Conservation (phyloP, 1,139 yeast species). For the Ashbya aceris region DNA sequence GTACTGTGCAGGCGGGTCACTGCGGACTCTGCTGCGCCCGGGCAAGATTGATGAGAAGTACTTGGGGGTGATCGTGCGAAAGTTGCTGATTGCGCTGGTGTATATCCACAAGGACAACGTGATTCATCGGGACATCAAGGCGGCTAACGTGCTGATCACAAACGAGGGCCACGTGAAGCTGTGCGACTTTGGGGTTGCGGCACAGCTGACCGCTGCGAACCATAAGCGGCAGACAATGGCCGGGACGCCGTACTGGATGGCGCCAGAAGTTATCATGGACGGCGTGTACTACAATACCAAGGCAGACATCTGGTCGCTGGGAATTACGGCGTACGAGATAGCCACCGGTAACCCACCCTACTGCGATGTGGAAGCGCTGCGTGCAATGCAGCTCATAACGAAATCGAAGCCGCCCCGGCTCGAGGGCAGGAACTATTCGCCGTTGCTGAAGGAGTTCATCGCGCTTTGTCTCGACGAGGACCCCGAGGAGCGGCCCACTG, state of each 20-base stretch:
- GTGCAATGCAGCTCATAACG: slow-evolving; percentile 91
- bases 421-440: slow-evolving; percentile 79
- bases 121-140: slow-evolving; percentile 91
- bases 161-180: slow-evolving; percentile 84
- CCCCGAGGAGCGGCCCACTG: slow-evolving; percentile 78
- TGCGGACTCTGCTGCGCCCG: slow-evolving; percentile 77
- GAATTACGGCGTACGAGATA: slow-evolving; percentile 87
- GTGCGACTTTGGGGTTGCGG: slow-evolving; percentile 98
- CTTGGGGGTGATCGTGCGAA: slow-evolving; percentile 74
- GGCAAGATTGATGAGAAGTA: slow-evolving; percentile 83
- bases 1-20: slow-evolving; percentile 93
- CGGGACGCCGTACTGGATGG: slow-evolving; percentile 99
- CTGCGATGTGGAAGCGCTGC: slow-evolving; percentile 86
- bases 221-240: slow-evolving; percentile 89
- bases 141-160: slow-evolving; percentile 85
- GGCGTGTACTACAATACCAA: slow-evolving; percentile 79
- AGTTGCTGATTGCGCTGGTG: slow-evolving; percentile 64
- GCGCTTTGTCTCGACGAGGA: slow-evolving; percentile 91
- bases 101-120: slow-evolving; percentile 85
- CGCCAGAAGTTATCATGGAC: slow-evolving; percentile 94
- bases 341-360: slow-evolving; percentile 98
- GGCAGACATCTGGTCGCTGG: slow-evolving; percentile 91
- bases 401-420: slow-evolving; percentile 89
- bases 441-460: slow-evolving; percentile 72
- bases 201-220: slow-evolving; percentile 72